These are phyloP conservation scores for Pichia sp. DNA, from an alignment of 1,139 yeast species.

Conservation along the genomic window DNA sequence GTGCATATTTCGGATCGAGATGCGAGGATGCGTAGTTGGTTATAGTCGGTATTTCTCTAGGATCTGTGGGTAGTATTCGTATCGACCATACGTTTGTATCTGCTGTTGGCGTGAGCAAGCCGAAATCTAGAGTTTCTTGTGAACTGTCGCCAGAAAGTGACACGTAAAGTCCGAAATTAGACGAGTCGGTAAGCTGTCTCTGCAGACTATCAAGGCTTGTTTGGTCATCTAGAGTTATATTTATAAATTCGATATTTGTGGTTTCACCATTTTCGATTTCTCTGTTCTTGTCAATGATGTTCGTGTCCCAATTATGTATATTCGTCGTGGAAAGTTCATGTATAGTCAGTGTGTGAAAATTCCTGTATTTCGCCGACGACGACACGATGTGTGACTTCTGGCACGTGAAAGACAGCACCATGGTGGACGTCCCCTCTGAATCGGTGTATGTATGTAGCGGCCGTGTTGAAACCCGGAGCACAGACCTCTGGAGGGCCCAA, in stretches of 20 bases:
- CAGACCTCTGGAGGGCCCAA: too few relatives aligned
- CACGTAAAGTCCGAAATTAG: slow-evolving; percentile 1
- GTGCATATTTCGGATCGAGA: neutral
- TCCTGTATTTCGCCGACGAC: neutral
- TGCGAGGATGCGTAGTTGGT: neutral
- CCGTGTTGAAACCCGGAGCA: too few relatives aligned
- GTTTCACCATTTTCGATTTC: too few relatives aligned
- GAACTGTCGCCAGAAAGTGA: neutral
- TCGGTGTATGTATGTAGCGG: too few relatives aligned
- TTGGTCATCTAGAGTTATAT: too few relatives aligned
- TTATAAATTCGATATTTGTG: neutral
- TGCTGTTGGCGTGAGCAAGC: slow-evolving; percentile 2
- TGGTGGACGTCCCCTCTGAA: neutral
- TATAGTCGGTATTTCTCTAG: neutral
- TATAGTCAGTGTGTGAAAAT: neutral
- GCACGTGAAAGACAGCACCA: neutral
- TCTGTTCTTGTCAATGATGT: too few relatives aligned
- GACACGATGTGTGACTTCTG: neutral
- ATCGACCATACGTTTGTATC: neutral
- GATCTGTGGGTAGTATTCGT: neutral
- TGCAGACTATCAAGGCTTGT: neutral
- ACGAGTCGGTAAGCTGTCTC: neutral
- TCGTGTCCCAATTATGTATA: neutral
- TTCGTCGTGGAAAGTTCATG: neutral
- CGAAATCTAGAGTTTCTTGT: neutral